Conservation (phyloP, 371 early-diverging fungal species). For the Chytridium lagenaria region DNA sequence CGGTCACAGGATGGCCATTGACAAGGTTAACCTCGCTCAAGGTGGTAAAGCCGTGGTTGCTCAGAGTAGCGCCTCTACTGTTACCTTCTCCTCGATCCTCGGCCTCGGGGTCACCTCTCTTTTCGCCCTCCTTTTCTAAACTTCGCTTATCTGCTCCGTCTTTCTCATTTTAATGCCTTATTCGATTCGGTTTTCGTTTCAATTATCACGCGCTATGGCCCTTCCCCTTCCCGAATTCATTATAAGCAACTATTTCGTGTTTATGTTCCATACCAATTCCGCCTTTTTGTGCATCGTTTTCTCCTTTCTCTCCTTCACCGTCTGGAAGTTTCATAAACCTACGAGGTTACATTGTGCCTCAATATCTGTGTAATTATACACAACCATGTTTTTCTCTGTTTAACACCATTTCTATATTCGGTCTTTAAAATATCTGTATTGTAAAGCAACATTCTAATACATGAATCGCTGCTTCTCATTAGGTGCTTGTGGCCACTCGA, state of each 20-base stretch:
- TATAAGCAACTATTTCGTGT: too few relatives aligned
- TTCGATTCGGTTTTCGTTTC: not conserved
- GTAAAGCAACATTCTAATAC: slow-evolving; percentile 66
- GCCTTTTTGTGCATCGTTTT: not conserved
- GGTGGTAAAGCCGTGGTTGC: not conserved
- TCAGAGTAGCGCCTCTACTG: too few relatives aligned
- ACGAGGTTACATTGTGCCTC: not conserved
- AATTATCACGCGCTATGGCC: not conserved
- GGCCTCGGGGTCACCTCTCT: too few relatives aligned
- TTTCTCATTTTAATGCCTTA: not conserved
- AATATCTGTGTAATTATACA: too few relatives aligned
- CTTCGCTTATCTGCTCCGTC: not conserved
- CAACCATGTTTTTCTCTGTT: too few relatives aligned
- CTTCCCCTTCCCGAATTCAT: too few relatives aligned
- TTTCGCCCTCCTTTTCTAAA: not conserved
- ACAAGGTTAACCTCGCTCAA: not conserved
- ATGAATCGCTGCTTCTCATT: slow-evolving; percentile 81
- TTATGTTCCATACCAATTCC: too few relatives aligned
- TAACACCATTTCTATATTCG: not conserved
- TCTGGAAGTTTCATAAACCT: not conserved
- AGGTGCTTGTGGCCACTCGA: slow-evolving; percentile 74
- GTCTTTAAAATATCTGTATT: too few relatives aligned
- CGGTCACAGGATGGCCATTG: slow-evolving; percentile 11
- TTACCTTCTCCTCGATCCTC: too few relatives aligned
- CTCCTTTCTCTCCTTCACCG: not conserved